phyloP scores from a whole-genome alignment of 306 rosid genomes.

The Castanea sativa region DNA sequence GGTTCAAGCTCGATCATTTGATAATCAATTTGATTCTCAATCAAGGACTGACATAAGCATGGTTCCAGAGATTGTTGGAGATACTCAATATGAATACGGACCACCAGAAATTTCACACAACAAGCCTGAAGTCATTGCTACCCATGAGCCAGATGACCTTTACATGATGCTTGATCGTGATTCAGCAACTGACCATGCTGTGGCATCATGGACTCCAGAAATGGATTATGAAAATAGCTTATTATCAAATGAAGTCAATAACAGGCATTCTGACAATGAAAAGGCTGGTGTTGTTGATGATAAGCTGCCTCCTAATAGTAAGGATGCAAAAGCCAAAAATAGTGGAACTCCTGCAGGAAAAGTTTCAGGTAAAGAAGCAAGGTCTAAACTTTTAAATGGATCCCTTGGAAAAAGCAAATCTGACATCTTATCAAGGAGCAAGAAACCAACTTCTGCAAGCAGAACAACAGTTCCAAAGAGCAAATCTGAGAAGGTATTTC shows the following conservation, averaged over 20 bases:
- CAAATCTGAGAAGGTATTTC: slow-evolving; percentile 66
- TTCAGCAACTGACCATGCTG: slow-evolving; percentile 47
- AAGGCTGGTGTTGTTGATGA: slow-evolving; percentile 23
- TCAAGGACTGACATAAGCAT: slow-evolving; percentile 54
- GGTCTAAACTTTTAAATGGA: slow-evolving; percentile 56
- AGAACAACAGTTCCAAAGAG: slow-evolving; percentile 47
- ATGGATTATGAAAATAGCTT: slow-evolving; percentile 68
- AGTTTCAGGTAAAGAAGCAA: slow-evolving; percentile 55
- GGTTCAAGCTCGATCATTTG: slow-evolving; percentile 60
- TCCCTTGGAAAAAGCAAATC: slow-evolving; percentile 55
- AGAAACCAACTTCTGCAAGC: slow-evolving; percentile 55
- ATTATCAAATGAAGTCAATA: slow-evolving; percentile 39
- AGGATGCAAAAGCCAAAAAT: slow-evolving; percentile 31
- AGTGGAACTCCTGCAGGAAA: slow-evolving; percentile 44
- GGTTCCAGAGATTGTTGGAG: slow-evolving; percentile 60
- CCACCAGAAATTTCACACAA: slow-evolving; percentile 37
- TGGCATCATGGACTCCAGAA: slow-evolving; percentile 73
- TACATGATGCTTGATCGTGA: slow-evolving; percentile 91
- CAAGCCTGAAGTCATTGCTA: slow-evolving; percentile 37
- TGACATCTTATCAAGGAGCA: slow-evolving; percentile 53
- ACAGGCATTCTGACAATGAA: slow-evolving; percentile 35
- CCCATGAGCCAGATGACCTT: slow-evolving; percentile 86
- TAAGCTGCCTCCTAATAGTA: slow-evolving; percentile 25
- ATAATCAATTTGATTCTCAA: slow-evolving; percentile 53
- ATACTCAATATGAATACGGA: slow-evolving; percentile 44